Evolutionary conservation across 2,329 filamentous ascomycete genomes (phyloP).

Genomic region (Nemania serpens): DNA sequence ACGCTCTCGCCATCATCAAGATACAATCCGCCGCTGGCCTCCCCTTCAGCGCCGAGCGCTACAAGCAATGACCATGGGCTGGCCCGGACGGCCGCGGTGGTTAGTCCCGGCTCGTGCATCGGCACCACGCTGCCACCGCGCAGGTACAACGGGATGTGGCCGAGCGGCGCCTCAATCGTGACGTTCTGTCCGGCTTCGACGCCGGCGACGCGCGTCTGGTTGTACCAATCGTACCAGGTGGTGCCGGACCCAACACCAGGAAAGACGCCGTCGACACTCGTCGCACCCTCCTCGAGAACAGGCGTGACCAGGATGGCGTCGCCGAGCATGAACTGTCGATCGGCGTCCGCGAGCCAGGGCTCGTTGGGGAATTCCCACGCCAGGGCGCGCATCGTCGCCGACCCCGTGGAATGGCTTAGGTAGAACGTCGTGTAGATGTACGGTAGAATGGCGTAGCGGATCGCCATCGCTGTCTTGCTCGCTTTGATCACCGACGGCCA

Average conservation of each 20-base stretch:
- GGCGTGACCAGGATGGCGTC: conserved; percentile 68
- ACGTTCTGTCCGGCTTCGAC: conserved; percentile 45
- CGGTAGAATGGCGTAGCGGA: conserved; percentile 72
- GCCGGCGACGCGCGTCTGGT: conserved; percentile 56
- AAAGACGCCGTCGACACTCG: conserved; percentile 69
- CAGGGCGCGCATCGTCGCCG: conserved; percentile 73
- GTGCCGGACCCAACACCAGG: conserved; percentile 64
- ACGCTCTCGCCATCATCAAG: conserved; percentile 77
- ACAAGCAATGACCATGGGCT: conserved; percentile 71
- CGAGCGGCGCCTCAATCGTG: conserved; percentile 52
- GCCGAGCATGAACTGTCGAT: conserved; percentile 75
- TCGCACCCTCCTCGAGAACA: conserved; percentile 66
- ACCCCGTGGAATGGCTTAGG: conserved; percentile 65
- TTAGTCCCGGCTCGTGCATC: conserved; percentile 69
- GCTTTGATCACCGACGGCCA: conserved; percentile 71
- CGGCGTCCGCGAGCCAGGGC: conserved; percentile 66
- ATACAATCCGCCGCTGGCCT: conserved; percentile 67
- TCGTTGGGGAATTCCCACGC: conserved; percentile 77
- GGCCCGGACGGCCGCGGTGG: conserved; percentile 64
- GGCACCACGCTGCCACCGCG: conserved; percentile 71
- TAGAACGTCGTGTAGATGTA: conserved; percentile 80
- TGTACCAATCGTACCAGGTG: conserved; percentile 82
- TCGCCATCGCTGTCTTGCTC: conserved; percentile 67
- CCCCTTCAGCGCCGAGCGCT: conserved; percentile 59
- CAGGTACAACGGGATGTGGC: conserved; percentile 74